Base-by-base conservation (phyloP, 73 alveolate genomes). In the Paramecium sonneborni region DNA sequence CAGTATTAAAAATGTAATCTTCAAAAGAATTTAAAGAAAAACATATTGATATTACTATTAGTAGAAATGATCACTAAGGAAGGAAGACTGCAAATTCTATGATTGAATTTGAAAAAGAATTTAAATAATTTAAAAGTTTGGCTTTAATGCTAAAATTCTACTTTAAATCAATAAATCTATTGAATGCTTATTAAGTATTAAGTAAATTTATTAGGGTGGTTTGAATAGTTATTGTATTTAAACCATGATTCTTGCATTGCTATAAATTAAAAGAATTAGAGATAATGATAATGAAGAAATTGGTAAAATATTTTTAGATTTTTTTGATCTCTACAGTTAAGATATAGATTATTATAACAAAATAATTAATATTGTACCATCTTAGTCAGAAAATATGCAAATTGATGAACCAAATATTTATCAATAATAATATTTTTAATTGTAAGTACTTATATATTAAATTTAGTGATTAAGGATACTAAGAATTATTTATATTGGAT, bases 101-200 rank as follows among this genome's bases (percentile, higher is more conserved):
- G 90, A 39, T 79, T 1, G 90, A 79, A 12, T 79, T 43, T 44
- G 39, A 79, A 37, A 79, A 79, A 46, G 90, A 79, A 44, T 79
- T 79, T 79, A 79, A 79, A 34, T 79, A 79, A 23, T 43, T 79
- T 10, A 79, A 34, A 18, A 30, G 55, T 79, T 79, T 79, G 18
- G 90, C 74, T 38, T 38, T 43, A 5, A 46, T 46, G 28, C 41
- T 79, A 6, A 79, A 79, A 24, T 41, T 30, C 72, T 79, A 79
- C 34, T 46, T 79, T 24, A 79, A 46, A 44, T 79, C 90, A 8
- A 79, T 79, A 39, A 79, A 79, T 79, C 46, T 79, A 21, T 34
- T 79, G 20, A 79, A 79, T 79, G 26, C 76, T 2, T 79, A 79
- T 20, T 44, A 62, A 62, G 84, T 62, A 62, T 26, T 62, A 21